phyloP scores from a whole-genome alignment of 305 asterid species.

The Petunia hybrid region DNA sequence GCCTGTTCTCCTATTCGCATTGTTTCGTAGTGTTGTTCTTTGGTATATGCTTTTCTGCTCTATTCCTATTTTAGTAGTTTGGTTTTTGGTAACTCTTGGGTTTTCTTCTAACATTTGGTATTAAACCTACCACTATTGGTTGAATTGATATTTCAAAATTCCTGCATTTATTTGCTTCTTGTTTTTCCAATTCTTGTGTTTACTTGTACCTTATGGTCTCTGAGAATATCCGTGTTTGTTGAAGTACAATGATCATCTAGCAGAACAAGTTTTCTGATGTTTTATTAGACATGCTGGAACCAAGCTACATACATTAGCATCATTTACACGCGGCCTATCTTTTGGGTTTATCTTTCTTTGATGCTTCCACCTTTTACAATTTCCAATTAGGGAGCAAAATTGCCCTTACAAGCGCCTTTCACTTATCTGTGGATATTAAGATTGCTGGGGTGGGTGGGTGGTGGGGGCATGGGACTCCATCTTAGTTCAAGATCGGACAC shows the following conservation, averaged over 20 bases:
- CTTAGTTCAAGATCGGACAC: neutral
- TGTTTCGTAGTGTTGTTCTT: conserved; percentile 45
- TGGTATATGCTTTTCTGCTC: conserved; percentile 30
- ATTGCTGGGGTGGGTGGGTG: neutral
- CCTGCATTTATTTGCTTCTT: conserved; percentile 12
- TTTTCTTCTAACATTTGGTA: conserved; percentile 10
- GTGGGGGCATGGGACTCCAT: too few relatives aligned
- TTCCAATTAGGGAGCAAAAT: neutral
- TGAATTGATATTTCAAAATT: conserved; percentile 8
- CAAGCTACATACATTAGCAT: neutral
- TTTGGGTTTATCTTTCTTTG: neutral
- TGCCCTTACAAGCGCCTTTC: too few relatives aligned
- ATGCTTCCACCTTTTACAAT: neutral
- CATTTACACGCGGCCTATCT: neutral
- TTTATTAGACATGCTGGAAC: neutral
- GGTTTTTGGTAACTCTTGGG: conserved; percentile 13
- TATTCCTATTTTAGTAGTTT: conserved; percentile 19
- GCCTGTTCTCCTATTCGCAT: conserved; percentile 43
- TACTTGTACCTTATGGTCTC: neutral
- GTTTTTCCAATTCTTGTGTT: neutral
- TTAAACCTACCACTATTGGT: conserved; percentile 16
- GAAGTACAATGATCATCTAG: neutral
- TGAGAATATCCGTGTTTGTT: neutral
- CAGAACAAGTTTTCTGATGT: neutral
- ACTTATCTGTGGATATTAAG: neutral